A percentile compares a stretch with the other conserved stretches of the same genome.
These are phyloP conservation scores for Peronospora farinosa DNA, from an alignment of 352 stramenopile species.

Conservation along the genomic window DNA sequence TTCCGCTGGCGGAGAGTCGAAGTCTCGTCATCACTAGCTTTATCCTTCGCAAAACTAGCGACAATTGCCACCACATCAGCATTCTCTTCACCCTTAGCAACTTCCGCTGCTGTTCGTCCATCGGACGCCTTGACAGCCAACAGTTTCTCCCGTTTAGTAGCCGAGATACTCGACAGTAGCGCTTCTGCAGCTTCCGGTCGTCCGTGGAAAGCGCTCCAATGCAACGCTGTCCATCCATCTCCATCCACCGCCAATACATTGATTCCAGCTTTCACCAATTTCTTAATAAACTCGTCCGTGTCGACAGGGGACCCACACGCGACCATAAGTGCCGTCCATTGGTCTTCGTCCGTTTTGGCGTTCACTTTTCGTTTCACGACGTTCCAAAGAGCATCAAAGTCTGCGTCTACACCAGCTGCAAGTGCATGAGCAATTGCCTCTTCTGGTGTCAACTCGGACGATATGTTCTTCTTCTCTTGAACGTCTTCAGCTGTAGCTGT, in stretches of 20 bases:
- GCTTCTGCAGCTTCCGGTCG: conserved; percentile 59
- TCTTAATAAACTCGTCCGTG: conserved; percentile 74
- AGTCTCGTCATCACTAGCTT: conserved; percentile 22
- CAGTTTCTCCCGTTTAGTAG: conserved; percentile 36
- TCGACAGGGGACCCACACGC: conserved; percentile 73
- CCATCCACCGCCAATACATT: conserved; percentile 60
- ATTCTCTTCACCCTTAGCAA: conserved; percentile 68
- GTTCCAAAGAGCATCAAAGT: conserved; percentile 66
- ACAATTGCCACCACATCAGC: conserved; percentile 62
- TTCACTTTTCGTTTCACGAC: conserved; percentile 56
- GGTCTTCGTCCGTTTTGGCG: conserved; percentile 61
- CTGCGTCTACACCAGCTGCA: conserved; percentile 54
- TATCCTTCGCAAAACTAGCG: conserved; percentile 27
- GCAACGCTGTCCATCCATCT: conserved; percentile 76
- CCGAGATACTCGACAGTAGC: conserved; percentile 40
- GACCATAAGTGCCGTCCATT: conserved; percentile 82
- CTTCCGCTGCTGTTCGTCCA: conserved; percentile 54
- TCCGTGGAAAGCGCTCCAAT: conserved; percentile 81
- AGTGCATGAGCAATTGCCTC: conserved; percentile 60
- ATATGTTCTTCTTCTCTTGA: conserved; percentile 28
- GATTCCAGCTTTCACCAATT: conserved; percentile 48
- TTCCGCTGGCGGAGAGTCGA: conserved; percentile 58
- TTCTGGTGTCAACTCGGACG: conserved; percentile 25
- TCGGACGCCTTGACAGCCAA: conserved; percentile 51
- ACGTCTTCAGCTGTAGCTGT: conserved; percentile 6